phyloP scores from a whole-genome alignment of 345 rosid species.

The Syzygium grande region DNA sequence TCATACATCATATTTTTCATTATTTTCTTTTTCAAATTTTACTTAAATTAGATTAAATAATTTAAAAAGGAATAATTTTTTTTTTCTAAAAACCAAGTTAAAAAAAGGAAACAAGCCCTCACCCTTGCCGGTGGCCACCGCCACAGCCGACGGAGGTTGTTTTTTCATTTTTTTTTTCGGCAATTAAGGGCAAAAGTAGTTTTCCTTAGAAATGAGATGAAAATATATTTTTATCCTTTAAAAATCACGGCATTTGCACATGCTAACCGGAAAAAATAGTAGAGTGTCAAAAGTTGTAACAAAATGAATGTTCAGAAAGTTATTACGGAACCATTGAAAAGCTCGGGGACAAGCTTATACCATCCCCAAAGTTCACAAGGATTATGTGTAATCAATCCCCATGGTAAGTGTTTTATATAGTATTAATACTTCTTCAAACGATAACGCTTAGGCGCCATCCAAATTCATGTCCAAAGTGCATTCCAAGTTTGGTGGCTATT shows the following conservation, averaged over 20 bases:
- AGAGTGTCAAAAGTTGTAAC: background rate
- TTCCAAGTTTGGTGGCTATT: background rate
- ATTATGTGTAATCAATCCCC: background rate
- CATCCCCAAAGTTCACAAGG: background rate
- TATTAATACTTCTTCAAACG: background rate
- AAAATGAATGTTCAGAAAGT: background rate
- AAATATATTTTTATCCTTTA: background rate
- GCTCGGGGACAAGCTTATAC: background rate
- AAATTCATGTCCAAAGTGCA: background rate
- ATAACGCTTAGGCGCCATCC: background rate
- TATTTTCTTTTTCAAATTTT: no score
- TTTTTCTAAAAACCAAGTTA: no score
- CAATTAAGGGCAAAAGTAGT: background rate
- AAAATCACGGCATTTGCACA: background rate
- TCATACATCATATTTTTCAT: no score
- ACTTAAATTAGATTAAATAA: no score
- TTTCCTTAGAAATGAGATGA: background rate
- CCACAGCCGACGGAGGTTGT: background rate
- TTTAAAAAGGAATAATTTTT: no score
- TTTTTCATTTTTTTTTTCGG: background rate
- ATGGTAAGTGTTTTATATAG: background rate
- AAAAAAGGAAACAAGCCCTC: no score
- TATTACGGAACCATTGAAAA: background rate
- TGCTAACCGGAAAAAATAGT: accelerated
- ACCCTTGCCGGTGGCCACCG: no score